These are phyloP conservation scores for Oryza glumipatula DNA, from an alignment of 176 grass and related monocot species.

Conservation along the genomic window DNA sequence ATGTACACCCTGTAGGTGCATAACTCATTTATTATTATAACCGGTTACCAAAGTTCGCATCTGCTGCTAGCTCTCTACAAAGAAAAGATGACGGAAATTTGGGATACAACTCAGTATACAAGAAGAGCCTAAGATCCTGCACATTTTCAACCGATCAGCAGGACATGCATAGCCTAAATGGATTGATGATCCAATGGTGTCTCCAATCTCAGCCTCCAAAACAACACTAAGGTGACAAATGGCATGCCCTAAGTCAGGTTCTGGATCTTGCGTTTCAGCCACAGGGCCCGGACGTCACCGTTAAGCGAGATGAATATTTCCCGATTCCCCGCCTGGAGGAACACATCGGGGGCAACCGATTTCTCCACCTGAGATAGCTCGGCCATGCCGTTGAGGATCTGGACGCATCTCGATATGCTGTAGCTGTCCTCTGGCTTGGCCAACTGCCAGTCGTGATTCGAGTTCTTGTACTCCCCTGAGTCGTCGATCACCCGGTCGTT, in stretches of 20 bases:
- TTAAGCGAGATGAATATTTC: slow-evolving; percentile 73
- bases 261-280: slow-evolving; percentile 80
- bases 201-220: slow-evolving; percentile 22
- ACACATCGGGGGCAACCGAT: slow-evolving; percentile 73
- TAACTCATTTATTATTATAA: slow-evolving; percentile 55
- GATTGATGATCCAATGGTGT: slow-evolving; percentile 23
- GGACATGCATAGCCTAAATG: slow-evolving; percentile 31
- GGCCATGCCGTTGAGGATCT: slow-evolving; percentile 68
- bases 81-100: slow-evolving; percentile 20
- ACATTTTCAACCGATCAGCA: slow-evolving; percentile 14
- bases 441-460: slow-evolving; percentile 49
- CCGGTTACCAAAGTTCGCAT: slow-evolving; percentile 18
- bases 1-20: neutral
- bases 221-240: slow-evolving; percentile 1
- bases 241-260: slow-evolving; percentile 45
- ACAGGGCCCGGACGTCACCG: slow-evolving; percentile 63
- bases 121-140: slow-evolving; percentile 41
- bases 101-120: slow-evolving; percentile 61
- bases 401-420: slow-evolving; percentile 62
- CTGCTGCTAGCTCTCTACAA: slow-evolving; percentile 48
- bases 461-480: slow-evolving; percentile 49
- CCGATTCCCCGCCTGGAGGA: slow-evolving; percentile 58
- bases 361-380: slow-evolving; percentile 79
- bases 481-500: slow-evolving; percentile 41
- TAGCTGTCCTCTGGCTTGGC: slow-evolving; percentile 54